Base-by-base conservation (phyloP, 768 basidiomycete species). In the Xanthoconium purpureum region DNA sequence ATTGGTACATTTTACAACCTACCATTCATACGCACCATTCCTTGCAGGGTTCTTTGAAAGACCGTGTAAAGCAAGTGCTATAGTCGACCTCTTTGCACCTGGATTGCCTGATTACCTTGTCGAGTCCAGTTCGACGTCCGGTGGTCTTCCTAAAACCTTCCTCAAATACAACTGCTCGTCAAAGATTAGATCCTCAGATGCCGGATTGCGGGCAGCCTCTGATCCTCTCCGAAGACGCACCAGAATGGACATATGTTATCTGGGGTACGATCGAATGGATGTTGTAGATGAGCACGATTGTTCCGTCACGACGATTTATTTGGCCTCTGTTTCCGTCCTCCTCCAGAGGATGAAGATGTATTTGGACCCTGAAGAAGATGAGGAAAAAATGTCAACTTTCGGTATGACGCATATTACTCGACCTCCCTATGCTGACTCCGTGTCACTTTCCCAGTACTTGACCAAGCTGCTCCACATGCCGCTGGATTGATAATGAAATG, bases 111-210 rank as follows among this genome's bases (percentile, higher is more conserved):
- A 63, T 36, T 57, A 18, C 18, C 50, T 66, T 9, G 28, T 29
- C 9, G 35, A 24, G 20, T 66, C 65, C 10, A 57, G 56, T 7
- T 55, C 59, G 13, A 66, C 62, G 18, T 66, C 62, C 8, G 59
- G 65, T 39, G 48, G 60, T 17, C 29, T 37, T 14, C 3, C 57
- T 17, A 64, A 66, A 20, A 20, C 12, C 5, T 59, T 66, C n/a
- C 53, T 51, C 2, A 30, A 47, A 32, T 64, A 66, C 30, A 52
- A 50, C 18, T 8, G 12, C 10, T 33, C 50, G 30, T 20, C 52
- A 5, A 24, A 28, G 6, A 43, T 38, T 1, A 49, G 30, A 17
- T 36, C 50, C 15, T 12, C n/a, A 7, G 29, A 20, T 9, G 3
- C 43, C n/a, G 32, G 6, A 33, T 33, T 11, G 11, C 11, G 6